These are phyloP conservation scores for Lomentospora prolificans DNA, from an alignment of 2,329 filamentous ascomycete species.

Conservation along the genomic window DNA sequence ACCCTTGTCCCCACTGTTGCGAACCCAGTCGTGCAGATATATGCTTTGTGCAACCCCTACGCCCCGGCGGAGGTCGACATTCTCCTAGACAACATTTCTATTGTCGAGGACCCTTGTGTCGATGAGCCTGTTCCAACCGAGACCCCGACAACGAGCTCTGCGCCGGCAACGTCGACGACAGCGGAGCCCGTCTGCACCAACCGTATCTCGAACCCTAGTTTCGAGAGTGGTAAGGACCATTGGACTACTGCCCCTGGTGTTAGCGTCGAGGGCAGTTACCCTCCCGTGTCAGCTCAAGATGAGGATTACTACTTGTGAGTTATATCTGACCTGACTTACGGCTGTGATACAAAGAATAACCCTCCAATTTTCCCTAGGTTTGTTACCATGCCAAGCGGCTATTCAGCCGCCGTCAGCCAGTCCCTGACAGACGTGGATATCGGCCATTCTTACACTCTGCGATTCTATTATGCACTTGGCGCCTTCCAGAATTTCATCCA, in stretches of 20 bases:
- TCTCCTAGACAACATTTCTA: neutral
- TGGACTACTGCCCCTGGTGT: neutral
- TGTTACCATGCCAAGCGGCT: constrained; percentile 1
- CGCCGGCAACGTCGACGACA: neutral
- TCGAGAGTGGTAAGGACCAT: neutral
- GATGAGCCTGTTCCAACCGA: neutral
- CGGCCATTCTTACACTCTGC: neutral
- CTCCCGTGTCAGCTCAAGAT: neutral
- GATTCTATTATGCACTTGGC: neutral
- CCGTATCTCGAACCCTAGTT: constrained; percentile 2
- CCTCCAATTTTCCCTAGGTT: neutral
- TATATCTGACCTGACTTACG: neutral
- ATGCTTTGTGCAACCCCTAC: neutral
- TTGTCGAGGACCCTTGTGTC: neutral
- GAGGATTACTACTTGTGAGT: neutral
- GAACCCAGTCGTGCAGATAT: neutral
- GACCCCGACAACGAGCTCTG: neutral
- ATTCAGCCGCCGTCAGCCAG: neutral
- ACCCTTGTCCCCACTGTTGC: constrained; percentile 1
- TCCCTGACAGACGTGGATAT: neutral
- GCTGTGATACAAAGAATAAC: neutral
- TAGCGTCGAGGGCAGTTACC: neutral
- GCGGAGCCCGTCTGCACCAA: neutral
- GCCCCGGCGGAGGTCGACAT: neutral
- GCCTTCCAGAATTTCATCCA: neutral